Percentiles rank a stretch among this genome's conserved stretches.
phyloP scores from a whole-genome alignment of 768 basidiomycete genomes.

The Suillus subluteus region DNA sequence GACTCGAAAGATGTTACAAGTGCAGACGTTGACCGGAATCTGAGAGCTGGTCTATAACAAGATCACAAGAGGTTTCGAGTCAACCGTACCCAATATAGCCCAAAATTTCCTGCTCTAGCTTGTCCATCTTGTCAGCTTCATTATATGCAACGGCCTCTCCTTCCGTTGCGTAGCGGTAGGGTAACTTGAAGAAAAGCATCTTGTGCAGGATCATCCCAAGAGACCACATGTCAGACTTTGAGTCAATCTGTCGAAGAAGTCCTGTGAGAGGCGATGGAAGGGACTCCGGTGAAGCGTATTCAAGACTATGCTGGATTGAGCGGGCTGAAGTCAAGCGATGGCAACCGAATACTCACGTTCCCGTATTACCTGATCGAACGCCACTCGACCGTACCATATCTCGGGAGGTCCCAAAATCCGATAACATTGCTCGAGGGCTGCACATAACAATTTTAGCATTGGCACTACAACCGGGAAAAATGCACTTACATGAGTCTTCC shows the following conservation, averaged over 20 bases:
- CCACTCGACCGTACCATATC: slow-evolving; percentile 79
- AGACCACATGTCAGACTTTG: slow-evolving; percentile 96
- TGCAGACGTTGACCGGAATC: slow-evolving; percentile 54
- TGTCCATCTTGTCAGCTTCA: slow-evolving; percentile 66
- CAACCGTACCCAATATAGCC: slow-evolving; percentile 69
- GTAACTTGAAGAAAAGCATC: slow-evolving; percentile 87
- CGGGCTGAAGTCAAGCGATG: neutral
- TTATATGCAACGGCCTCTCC: slow-evolving; percentile 54
- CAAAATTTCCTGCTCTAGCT: slow-evolving; percentile 73
- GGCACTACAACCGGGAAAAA: neutral
- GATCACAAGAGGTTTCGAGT: neutral
- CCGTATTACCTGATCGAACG: slow-evolving; percentile 88
- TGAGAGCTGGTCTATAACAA: slow-evolving; percentile 22
- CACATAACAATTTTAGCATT: neutral
- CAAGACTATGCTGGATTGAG: slow-evolving; percentile 51
- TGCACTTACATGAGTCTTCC: slow-evolving; percentile 71
- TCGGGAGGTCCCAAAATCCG: slow-evolving; percentile 93
- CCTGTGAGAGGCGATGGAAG: slow-evolving; percentile 71
- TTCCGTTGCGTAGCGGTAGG: slow-evolving; percentile 74
- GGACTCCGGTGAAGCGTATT: slow-evolving; percentile 90
- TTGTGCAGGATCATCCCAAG: slow-evolving; percentile 96
- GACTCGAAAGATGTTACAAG: slow-evolving; percentile 63
- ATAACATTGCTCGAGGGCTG: slow-evolving; percentile 92
- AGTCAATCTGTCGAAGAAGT: slow-evolving; percentile 70
- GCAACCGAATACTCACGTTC: slow-evolving; percentile 64